phyloP scores from a whole-genome alignment of 352 stramenopile genomes.

The Phytophthora parvispora region DNA sequence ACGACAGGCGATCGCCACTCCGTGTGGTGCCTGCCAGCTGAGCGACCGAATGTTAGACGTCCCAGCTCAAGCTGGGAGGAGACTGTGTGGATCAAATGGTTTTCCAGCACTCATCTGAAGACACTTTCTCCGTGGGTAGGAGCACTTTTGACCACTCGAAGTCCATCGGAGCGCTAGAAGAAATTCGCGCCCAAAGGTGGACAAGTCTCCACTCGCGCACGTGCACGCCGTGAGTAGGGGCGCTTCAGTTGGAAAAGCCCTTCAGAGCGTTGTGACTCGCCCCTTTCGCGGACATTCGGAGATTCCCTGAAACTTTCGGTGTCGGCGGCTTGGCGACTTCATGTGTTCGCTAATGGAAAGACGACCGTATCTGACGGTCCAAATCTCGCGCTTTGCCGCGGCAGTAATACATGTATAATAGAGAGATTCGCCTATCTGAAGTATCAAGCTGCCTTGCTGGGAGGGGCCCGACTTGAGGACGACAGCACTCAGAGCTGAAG shows the following conservation, averaged over 20 bases:
- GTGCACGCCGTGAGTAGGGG: background rate
- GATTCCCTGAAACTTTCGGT: slow-evolving; percentile 23
- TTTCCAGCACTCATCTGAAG: background rate
- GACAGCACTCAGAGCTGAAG: background rate
- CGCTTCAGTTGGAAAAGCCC: background rate
- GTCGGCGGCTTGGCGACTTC: slow-evolving; percentile 27
- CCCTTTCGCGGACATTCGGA: slow-evolving; percentile 1
- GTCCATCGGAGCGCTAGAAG: background rate
- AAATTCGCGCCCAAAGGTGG: too few species aligned
- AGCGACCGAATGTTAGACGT: slow-evolving; percentile 1
- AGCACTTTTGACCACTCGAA: background rate
- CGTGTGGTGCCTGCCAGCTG: slow-evolving; percentile 14
- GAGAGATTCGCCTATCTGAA: slow-evolving; percentile 9
- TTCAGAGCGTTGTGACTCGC: background rate
- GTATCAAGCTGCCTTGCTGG: slow-evolving; percentile 4
- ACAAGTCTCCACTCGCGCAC: background rate
- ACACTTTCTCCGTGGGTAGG: background rate
- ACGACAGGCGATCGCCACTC: slow-evolving; percentile 22
- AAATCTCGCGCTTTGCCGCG: slow-evolving; percentile 17
- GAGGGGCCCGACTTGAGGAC: background rate
- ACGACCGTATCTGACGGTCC: slow-evolving; percentile 1
- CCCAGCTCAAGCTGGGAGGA: background rate
- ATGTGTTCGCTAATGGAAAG: slow-evolving; percentile 27
- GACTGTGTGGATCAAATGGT: background rate
- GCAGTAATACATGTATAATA: background rate